Conservation (phyloP, 2,329 filamentous ascomycete genomes). For the Botrytis elliptica region DNA sequence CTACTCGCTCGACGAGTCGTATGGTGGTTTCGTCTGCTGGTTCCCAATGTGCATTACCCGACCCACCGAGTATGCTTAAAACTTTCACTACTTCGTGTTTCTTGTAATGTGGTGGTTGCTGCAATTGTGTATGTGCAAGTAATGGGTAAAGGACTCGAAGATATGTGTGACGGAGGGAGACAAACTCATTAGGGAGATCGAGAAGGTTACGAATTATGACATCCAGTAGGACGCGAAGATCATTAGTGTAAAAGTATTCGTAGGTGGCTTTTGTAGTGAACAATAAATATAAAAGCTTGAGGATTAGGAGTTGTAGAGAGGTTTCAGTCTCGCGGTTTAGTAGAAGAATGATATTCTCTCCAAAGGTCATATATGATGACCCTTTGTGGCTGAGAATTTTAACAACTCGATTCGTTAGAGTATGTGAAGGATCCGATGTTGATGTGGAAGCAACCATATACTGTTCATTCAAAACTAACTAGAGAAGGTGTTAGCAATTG, state of each 20-base stretch:
- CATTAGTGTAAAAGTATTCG: slow-evolving; percentile 99
- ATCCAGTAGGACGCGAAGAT: slow-evolving; percentile 88
- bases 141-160: slow-evolving; percentile 88
- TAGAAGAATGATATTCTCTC: slow-evolving; percentile 93
- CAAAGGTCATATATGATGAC: slow-evolving; percentile 84
- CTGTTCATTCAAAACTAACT: slow-evolving; percentile 96
- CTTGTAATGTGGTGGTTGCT: slow-evolving; percentile 86
- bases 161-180: slow-evolving; percentile 84
- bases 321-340: slow-evolving; percentile 95
- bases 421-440: slow-evolving; percentile 40
- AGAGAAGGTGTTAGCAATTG: slow-evolving; percentile 30
- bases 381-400: slow-evolving; percentile 84
- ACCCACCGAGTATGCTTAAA: slow-evolving; percentile 67
- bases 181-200: slow-evolving; percentile 82
- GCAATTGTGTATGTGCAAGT: slow-evolving; percentile 86
- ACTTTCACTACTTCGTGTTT: slow-evolving; percentile 77
- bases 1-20: slow-evolving; percentile 73
- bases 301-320: slow-evolving; percentile 88
- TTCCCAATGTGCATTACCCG: slow-evolving; percentile 71
- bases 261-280: slow-evolving; percentile 90
- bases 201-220: slow-evolving; percentile 97
- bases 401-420: slow-evolving; percentile 87
- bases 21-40: slow-evolving; percentile 78
- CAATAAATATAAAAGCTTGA: slow-evolving; percentile 91
- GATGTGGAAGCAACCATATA: slow-evolving; percentile 78